Percentiles rank a stretch among this genome's conserved stretches.
Evolutionary conservation across 768 basidiomycete genomes (phyloP).

Genomic region (Calocybe cyanea): DNA sequence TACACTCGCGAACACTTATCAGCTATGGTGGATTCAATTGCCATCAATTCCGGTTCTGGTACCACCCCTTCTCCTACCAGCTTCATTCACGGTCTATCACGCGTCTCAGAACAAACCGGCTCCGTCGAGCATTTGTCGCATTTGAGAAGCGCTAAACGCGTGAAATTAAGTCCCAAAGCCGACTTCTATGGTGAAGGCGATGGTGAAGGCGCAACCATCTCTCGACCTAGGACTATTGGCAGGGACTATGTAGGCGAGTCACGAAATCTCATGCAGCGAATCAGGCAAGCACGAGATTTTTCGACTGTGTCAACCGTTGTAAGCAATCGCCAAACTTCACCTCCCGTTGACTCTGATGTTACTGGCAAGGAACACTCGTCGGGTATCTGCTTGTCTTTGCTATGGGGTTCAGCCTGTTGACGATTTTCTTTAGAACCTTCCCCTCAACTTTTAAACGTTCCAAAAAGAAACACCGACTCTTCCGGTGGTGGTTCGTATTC

Average conservation of each 20-base stretch:
- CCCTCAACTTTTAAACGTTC: constrained; percentile 30
- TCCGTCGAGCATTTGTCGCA: constrained; percentile 42
- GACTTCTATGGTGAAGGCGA: constrained; percentile 55
- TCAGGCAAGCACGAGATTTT: constrained; percentile 72
- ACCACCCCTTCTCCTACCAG: constrained; percentile 44
- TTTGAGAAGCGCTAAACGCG: constrained; percentile 72
- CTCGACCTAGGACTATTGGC: constrained; percentile 43
- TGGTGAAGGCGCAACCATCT: constrained; percentile 41
- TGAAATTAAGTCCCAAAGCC: constrained; percentile 69
- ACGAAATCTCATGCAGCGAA: constrained; percentile 72
- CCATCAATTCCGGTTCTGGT: constrained; percentile 62
- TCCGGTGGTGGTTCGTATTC: constrained; percentile 43
- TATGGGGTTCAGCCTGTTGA: neutral
- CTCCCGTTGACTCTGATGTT: constrained; percentile 14
- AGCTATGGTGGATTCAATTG: constrained; percentile 92
- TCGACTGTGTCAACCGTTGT: constrained; percentile 68
- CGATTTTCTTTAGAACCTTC: constrained; percentile 21
- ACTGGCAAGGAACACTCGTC: constrained; percentile 13
- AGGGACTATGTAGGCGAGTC: constrained; percentile 80
- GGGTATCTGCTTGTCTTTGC: constrained; percentile 15
- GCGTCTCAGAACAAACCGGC: constrained; percentile 41
- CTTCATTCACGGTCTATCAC: constrained; percentile 40
- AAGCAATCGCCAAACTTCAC: constrained; percentile 34
- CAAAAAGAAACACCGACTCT: constrained; percentile 22
- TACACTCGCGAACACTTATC: constrained; percentile 93